These are phyloP conservation scores for Aspergillus leporis DNA, from an alignment of 495 filamentous ascomycete species.

Conservation along the genomic window DNA sequence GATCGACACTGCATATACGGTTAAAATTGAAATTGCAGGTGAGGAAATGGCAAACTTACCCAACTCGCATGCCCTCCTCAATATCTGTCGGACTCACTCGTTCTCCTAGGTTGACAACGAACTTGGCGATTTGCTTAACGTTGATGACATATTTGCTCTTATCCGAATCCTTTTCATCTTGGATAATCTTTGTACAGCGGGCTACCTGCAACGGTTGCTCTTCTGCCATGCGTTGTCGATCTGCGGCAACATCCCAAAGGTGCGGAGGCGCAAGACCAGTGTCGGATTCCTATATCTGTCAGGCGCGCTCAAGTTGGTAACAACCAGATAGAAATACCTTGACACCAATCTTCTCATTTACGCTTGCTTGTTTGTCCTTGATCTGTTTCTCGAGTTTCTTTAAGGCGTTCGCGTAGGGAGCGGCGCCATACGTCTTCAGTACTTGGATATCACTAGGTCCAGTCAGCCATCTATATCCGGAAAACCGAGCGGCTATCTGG, in stretches of 20 bases:
- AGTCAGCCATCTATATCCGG: constrained; percentile 25
- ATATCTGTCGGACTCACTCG: constrained; percentile 98
- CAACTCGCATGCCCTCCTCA: constrained; percentile 97
- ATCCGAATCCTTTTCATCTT: constrained; percentile 91
- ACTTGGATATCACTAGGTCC: constrained; percentile 89
- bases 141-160: constrained; percentile 99
- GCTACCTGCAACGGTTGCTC: constrained; percentile 98
- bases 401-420: constrained; percentile 86
- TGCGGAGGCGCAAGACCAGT: constrained; percentile 97
- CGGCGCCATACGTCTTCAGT: constrained; percentile 97
- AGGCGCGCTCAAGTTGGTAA: constrained; percentile 23
- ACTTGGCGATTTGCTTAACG: constrained; percentile 99
- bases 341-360: constrained; percentile 95
- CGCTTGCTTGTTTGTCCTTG: constrained; percentile 92
- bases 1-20: constrained; percentile 69
- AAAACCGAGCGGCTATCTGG: constrained; percentile 2
- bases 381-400: constrained; percentile 98
- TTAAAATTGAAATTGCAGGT: constrained; percentile 14
- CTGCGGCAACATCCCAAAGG: constrained; percentile 97
- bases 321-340: constrained; percentile 47
- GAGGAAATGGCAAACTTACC: constrained; percentile 49
- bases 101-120: constrained; percentile 97
- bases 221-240: constrained; percentile 96
- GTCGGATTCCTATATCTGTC: constrained; percentile 78
- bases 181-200: constrained; percentile 98